Conservation (phyloP, 83 land plant species). For the Diphasiastrum complanatum region DNA sequence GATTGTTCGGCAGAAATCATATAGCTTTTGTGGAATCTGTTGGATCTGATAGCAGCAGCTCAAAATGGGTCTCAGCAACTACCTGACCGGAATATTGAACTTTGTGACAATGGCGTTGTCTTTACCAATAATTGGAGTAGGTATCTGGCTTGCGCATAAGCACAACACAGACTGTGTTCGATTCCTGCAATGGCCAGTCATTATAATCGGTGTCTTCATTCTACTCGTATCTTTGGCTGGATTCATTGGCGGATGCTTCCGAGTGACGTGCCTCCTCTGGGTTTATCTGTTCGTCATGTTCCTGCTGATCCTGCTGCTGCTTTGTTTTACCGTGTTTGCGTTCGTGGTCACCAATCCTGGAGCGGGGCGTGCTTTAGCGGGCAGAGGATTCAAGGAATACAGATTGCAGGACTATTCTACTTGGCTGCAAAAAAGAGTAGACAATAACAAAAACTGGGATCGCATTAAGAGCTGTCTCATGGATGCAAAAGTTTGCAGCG, state of each 20-base stretch:
- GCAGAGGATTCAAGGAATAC: neutral
- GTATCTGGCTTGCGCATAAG: slow-evolving; percentile 1
- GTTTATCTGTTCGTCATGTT: slow-evolving; percentile 3
- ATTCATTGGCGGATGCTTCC: slow-evolving; percentile 8
- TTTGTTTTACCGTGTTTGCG: slow-evolving; percentile 8
- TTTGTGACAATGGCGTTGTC: neutral
- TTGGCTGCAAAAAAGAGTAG: neutral
- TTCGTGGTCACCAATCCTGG: slow-evolving; percentile 11
- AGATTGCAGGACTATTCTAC: neutral
- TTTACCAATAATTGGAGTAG: neutral
- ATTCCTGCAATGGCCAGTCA: slow-evolving; percentile 2
- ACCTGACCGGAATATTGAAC: too few relatives aligned
- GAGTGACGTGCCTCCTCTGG: slow-evolving; percentile 6
- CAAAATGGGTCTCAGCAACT: too few relatives aligned
- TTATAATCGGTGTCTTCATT: slow-evolving; percentile 7
- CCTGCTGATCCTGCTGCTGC: neutral
- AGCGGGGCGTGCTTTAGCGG: neutral
- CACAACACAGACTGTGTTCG: slow-evolving; percentile 1
- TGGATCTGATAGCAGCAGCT: too few relatives aligned
- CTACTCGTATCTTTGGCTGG: slow-evolving; percentile 9
- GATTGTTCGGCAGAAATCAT: too few relatives aligned
- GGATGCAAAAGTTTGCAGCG: too few relatives aligned
- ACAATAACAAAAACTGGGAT: too few relatives aligned
- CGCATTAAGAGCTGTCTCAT: too few relatives aligned
- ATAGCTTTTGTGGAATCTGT: too few relatives aligned